phyloP scores from a whole-genome alignment of 2,329 filamentous ascomycete species.

The Aspergillus sp. region DNA sequence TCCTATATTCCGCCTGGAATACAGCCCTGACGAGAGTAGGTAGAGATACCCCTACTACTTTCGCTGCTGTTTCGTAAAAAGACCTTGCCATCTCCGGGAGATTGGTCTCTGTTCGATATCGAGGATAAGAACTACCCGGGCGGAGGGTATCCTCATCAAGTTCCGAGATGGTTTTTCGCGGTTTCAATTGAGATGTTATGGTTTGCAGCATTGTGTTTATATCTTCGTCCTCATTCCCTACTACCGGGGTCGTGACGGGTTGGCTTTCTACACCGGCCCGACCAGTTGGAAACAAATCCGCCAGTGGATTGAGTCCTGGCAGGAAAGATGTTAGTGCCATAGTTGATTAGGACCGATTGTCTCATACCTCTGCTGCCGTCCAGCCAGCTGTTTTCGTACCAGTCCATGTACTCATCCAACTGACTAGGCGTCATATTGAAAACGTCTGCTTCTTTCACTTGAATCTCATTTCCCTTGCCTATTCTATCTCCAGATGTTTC shows the following conservation, averaged over 20 bases:
- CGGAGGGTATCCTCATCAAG: constrained; percentile 33
- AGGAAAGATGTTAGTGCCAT: not conserved
- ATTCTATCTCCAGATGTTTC: constrained; percentile 27
- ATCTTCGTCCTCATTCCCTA: constrained; percentile 20
- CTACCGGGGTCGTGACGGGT: constrained; percentile 2
- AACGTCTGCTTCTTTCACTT: constrained; percentile 59
- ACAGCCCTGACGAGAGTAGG: constrained; percentile 49
- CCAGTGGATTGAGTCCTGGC: constrained; percentile 27
- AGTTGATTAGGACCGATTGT: not conserved
- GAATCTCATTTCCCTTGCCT: constrained; percentile 46
- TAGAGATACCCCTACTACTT: constrained; percentile 46
- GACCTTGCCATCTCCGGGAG: constrained; percentile 40
- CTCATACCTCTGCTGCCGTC: constrained; percentile 25
- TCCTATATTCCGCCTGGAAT: constrained; percentile 43
- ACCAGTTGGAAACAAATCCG: constrained; percentile 39
- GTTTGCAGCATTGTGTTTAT: constrained; percentile 36
- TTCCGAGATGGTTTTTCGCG: constrained; percentile 33
- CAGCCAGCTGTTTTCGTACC: constrained; percentile 65
- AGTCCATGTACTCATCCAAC: constrained; percentile 73
- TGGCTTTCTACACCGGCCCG: constrained; percentile 14
- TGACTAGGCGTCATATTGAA: constrained; percentile 56
- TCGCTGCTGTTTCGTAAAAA: constrained; percentile 51
- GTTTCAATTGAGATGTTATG: constrained; percentile 39
- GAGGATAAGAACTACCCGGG: constrained; percentile 48
- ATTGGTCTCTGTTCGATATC: constrained; percentile 45